Conservation (phyloP, 257 asterid genomes). For the Solanum tacnaense region DNA sequence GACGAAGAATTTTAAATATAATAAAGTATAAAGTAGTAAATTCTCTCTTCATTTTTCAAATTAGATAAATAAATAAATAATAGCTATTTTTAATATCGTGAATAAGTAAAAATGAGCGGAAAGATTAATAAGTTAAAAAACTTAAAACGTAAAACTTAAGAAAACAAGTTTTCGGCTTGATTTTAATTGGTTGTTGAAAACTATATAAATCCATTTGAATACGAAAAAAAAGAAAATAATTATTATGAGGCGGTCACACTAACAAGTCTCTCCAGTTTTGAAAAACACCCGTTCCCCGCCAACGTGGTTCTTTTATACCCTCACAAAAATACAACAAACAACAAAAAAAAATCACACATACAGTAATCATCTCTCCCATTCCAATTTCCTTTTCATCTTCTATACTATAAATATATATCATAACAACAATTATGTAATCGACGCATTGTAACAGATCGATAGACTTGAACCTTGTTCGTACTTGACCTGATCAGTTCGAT, state of each 20-base stretch:
- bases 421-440: not conserved
- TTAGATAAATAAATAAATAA: too few relatives aligned
- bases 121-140: not conserved
- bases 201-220: not conserved
- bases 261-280: slow-evolving; percentile 3
- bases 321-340: slow-evolving; percentile 14
- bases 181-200: not conserved
- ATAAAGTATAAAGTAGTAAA: too few relatives aligned
- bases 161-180: not conserved
- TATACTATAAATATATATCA: not conserved
- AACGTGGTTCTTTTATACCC: slow-evolving; percentile 75
- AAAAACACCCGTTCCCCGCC: slow-evolving; percentile 9
- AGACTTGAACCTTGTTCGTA: not conserved
- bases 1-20: too few relatives aligned
- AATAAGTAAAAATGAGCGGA: too few relatives aligned
- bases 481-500: not conserved
- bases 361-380: not conserved
- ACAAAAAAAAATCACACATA: not conserved
- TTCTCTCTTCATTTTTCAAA: too few relatives aligned
- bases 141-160: not conserved
- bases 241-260: not conserved
- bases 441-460: too few relatives aligned
- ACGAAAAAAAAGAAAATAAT: not conserved
- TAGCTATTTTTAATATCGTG: too few relatives aligned
- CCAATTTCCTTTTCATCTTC: not conserved